Conservation (phyloP, 73 alveolate species). For the Paramecium biaurelia region DNA sequence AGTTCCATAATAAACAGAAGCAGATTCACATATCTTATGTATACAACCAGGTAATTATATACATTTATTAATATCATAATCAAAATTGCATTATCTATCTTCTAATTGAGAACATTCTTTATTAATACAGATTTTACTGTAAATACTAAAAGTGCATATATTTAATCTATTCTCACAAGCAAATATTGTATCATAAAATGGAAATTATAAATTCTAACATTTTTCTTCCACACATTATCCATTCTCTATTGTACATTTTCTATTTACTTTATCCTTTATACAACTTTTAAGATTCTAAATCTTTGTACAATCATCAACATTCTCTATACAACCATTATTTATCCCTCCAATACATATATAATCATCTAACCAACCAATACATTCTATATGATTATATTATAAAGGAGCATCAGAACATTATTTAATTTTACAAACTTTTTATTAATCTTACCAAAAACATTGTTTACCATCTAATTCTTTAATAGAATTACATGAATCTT, state of each 20-base stretch:
- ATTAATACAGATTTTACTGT: background rate
- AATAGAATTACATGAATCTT: background rate
- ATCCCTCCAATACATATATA: background rate
- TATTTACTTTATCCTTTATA: background rate
- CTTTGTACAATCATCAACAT: background rate
- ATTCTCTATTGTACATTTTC: background rate
- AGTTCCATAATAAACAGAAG: background rate
- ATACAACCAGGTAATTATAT: background rate
- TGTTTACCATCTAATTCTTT: background rate
- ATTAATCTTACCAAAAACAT: background rate
- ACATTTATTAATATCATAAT: background rate
- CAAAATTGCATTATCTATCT: background rate
- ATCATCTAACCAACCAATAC: background rate
- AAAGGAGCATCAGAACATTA: background rate
- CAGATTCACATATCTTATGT: background rate
- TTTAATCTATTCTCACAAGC: background rate
- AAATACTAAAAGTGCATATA: background rate
- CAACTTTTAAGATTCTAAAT: background rate
- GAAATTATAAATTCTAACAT: background rate
- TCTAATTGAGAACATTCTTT: background rate
- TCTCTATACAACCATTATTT: background rate
- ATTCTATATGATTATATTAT: background rate
- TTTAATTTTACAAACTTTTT: background rate
- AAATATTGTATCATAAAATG: background rate
- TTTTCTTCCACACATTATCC: background rate